These are phyloP conservation scores for Mycena floridula DNA, from an alignment of 768 basidiomycete species.

Conservation along the genomic window DNA sequence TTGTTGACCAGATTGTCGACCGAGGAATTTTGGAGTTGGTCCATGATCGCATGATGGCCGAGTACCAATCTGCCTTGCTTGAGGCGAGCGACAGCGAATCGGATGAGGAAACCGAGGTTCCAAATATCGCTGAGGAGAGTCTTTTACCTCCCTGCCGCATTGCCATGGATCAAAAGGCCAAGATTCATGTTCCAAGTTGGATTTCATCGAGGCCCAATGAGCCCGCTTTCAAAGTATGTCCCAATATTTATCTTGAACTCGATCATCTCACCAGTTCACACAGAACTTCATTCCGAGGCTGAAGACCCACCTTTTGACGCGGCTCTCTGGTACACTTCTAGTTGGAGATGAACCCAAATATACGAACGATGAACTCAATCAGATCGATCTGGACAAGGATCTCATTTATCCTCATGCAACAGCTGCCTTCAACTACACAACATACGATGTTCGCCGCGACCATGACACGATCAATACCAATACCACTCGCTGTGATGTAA, in stretches of 20 bases:
- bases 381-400: constrained; percentile 1
- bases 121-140: background rate
- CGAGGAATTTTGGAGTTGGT: background rate
- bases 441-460: constrained; percentile 25
- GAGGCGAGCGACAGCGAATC: background rate
- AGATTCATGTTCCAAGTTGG: background rate
- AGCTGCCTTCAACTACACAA: constrained; percentile 25
- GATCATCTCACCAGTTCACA: background rate
- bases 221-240: constrained; percentile 2
- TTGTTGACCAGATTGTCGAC: background rate
- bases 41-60: background rate
- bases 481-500: constrained; percentile 18
- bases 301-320: constrained; percentile 8
- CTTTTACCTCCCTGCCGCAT: too few relatives aligned
- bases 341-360: constrained; percentile 2
- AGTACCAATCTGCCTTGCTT: background rate
- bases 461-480: constrained; percentile 26
- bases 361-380: background rate
- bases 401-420: constrained; percentile 14
- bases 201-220: background rate
- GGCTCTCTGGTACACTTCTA: background rate
- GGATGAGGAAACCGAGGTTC: background rate
- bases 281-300: constrained; percentile 6
- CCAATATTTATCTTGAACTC: background rate
- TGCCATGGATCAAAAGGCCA: background rate